A percentile compares a stretch with the other conserved stretches of the same genome.
phyloP scores from a whole-genome alignment of 2,329 filamentous ascomycete genomes.

The Sporothrix globosa region DNA sequence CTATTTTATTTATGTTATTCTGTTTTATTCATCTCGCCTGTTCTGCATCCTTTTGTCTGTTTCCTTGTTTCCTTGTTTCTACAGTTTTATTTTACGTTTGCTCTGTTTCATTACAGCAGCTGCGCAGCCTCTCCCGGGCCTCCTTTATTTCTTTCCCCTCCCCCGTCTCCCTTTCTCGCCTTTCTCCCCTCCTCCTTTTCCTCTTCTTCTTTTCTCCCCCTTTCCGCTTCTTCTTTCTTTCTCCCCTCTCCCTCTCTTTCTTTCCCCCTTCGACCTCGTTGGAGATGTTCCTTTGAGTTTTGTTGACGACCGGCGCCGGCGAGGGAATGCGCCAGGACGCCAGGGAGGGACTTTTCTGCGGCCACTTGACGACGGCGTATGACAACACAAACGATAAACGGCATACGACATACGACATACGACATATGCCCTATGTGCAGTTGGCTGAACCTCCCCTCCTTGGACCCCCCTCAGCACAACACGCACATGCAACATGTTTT shows the following conservation, averaged over 20 bases:
- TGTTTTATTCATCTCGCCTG: not conserved
- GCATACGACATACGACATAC: not conserved
- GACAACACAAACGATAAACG: not conserved
- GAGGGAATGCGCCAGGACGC: constrained; percentile 34
- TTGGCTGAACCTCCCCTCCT: not conserved
- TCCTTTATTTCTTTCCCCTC: not conserved
- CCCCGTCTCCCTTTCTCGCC: not conserved
- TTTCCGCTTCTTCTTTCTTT: not conserved
- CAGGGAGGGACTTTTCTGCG: constrained; percentile 29
- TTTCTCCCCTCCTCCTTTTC: not conserved
- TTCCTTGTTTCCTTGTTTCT: not conserved
- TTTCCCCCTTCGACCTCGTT: not conserved
- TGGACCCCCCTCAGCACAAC: too few species aligned
- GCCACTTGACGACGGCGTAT: not conserved
- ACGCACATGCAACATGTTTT: constrained; percentile 39
- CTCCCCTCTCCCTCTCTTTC: not conserved
- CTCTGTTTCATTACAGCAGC: not conserved
- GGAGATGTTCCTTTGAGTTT: constrained; percentile 31
- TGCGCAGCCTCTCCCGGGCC: not conserved
- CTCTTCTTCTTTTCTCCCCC: not conserved
- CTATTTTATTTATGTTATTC: too few species aligned
- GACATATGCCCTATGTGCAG: not conserved
- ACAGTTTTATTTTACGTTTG: not conserved
- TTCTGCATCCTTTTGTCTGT: not conserved
- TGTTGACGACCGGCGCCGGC: constrained; percentile 25